Evolutionary conservation across 1,284 basidiomycete genomes (phyloP).

Genomic region (Ustilago hordei): DNA sequence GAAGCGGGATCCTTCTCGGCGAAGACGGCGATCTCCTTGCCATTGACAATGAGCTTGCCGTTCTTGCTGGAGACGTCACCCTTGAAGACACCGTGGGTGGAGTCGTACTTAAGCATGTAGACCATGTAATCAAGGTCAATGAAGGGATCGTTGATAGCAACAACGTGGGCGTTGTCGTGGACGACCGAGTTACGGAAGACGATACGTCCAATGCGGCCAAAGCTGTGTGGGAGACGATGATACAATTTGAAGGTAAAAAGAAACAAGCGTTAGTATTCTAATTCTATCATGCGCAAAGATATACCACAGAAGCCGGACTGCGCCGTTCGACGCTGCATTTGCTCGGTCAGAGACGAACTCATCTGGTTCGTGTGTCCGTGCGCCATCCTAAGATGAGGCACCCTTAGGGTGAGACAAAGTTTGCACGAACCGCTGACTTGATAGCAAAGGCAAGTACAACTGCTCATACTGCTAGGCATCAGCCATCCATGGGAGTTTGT

Average conservation of each 20-base stretch:
- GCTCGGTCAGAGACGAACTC: neutral
- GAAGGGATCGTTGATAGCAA: slow-evolving; percentile 78
- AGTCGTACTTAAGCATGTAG: slow-evolving; percentile 99
- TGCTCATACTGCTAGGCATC: neutral
- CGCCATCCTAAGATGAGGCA: neutral
- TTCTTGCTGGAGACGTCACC: slow-evolving; percentile 85
- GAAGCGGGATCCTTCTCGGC: slow-evolving; percentile 85
- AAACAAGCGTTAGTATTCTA: slow-evolving; percentile 4
- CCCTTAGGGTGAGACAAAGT: neutral
- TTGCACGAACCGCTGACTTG: neutral
- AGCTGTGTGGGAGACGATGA: slow-evolving; percentile 41
- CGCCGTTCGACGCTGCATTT: neutral
- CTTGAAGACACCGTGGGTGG: slow-evolving; percentile 95
- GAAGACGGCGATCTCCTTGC: slow-evolving; percentile 82
- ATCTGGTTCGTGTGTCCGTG: neutral
- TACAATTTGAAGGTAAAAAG: neutral
- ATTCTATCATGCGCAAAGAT: neutral
- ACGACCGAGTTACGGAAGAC: slow-evolving; percentile 83
- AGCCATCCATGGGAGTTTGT: neutral
- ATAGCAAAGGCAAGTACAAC: neutral
- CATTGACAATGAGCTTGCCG: slow-evolving; percentile 89
- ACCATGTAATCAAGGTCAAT: slow-evolving; percentile 80
- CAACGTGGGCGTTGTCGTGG: slow-evolving; percentile 58
- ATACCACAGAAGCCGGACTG: neutral
- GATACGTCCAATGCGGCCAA: slow-evolving; percentile 74